phyloP scores from a whole-genome alignment of 805 yeast species.

The Saccharomycopsis sp. region DNA sequence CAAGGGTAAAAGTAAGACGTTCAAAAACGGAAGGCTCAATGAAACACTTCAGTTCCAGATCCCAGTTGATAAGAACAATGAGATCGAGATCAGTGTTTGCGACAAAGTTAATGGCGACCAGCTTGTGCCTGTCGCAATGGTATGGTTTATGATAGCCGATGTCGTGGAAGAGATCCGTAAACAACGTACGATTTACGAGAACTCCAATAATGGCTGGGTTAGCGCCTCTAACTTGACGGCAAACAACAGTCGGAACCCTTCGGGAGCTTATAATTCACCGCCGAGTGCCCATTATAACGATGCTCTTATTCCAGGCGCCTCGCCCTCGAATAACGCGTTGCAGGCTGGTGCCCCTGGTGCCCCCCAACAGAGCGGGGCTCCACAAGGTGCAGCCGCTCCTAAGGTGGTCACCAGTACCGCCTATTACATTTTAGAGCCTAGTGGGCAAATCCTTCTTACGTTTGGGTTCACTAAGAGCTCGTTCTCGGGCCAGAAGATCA shows the following conservation, averaged over 20 bases:
- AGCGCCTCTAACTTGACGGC: constrained; percentile 54
- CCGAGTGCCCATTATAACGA: too few relatives aligned
- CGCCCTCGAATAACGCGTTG: constrained; percentile 21
- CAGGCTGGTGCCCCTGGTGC: constrained; percentile 8
- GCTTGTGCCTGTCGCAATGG: constrained; percentile 80
- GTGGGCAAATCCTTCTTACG: constrained; percentile 79
- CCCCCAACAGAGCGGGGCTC: constrained; percentile 1
- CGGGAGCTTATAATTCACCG: constrained; percentile 18
- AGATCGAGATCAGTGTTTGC: constrained; percentile 79
- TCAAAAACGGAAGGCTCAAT: constrained; percentile 74
- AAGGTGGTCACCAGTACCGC: constrained; percentile 47
- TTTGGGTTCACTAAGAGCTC: constrained; percentile 70
- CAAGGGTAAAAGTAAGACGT: constrained; percentile 64
- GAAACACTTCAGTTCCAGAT: constrained; percentile 63
- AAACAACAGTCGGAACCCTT: constrained; percentile 23
- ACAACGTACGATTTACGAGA: constrained; percentile 70
- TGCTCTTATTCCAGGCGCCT: constrained; percentile 24
- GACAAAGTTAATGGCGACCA: constrained; percentile 63
- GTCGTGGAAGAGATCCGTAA: constrained; percentile 92
- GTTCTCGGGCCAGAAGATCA: not conserved
- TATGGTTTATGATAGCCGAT: constrained; percentile 88
- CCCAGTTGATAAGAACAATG: constrained; percentile 85
- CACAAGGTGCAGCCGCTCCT: not conserved
- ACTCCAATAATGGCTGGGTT: constrained; percentile 79
- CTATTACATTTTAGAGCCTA: constrained; percentile 91